These are phyloP conservation scores for Cytospora schulzeri DNA, from an alignment of 2,329 filamentous ascomycete genomes.

Conservation along the genomic window DNA sequence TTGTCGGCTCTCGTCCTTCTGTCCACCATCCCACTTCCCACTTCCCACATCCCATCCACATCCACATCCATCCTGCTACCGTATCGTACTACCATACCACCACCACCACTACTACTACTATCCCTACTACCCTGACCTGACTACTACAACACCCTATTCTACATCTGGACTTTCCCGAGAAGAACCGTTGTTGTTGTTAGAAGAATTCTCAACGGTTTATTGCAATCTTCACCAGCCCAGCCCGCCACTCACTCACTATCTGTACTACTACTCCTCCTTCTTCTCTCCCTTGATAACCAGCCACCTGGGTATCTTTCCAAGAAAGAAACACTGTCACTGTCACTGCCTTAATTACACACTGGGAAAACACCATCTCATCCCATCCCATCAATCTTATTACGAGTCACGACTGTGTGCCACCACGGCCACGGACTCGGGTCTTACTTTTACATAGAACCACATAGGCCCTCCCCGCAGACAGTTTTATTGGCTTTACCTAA, in stretches of 20 bases:
- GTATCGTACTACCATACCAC: too few species aligned
- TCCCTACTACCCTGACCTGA: not conserved
- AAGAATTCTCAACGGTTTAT: not conserved
- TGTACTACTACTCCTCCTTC: too few species aligned
- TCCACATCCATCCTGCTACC: too few species aligned
- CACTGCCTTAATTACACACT: not conserved
- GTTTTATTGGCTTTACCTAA: constrained; percentile 33
- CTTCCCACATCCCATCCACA: too few species aligned
- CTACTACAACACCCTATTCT: not conserved
- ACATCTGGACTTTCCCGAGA: not conserved
- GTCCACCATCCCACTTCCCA: too few species aligned
- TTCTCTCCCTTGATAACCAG: too few species aligned
- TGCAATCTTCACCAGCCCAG: not conserved
- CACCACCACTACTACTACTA: not conserved
- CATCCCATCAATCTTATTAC: constrained; percentile 13
- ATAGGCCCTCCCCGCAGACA: constrained; percentile 6
- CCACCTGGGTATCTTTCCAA: not conserved
- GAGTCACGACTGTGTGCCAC: constrained; percentile 11
- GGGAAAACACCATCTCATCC: not conserved
- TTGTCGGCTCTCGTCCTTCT: not conserved
- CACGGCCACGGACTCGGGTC: not conserved
- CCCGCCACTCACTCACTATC: not conserved
- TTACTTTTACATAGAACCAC: not conserved
- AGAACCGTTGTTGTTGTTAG: not conserved
- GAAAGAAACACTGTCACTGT: not conserved